Base-by-base conservation (phyloP, 352 stramenopile species). In the Phytophthora uliginosa region DNA sequence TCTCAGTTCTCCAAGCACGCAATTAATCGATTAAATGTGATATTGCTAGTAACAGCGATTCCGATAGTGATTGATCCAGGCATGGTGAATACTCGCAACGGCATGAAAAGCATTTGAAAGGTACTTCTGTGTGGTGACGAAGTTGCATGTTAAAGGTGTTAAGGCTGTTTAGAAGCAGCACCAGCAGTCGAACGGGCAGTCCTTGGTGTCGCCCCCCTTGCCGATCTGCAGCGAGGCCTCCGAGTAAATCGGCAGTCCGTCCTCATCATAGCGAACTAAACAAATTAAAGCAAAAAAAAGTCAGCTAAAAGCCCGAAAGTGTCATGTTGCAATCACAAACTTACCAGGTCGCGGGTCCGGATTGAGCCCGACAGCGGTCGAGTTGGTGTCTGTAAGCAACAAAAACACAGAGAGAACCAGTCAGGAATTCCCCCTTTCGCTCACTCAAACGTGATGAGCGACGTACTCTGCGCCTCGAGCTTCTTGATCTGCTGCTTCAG, bases 151-250 rank as follows among this genome's bases (percentile, higher is more conserved):
- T 62, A 59, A 50, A 4, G 20, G 7, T 1, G 51, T 65, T 62
- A 59, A 50, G 3, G 20, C 28, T 45, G n/a, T 22, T 31, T 74
- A 97, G 54, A 97, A 97, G 78, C 91, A 97, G 76, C 91, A 97
- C 88, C 91, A 96, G 78, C 91, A 97, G 68, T 97, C 91, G 60
- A 97, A 97, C 0, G 91, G 91, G 50, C 91, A 97, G 69, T 97
- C 90, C 7, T 82, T 85, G 13, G 91, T 95, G 72, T 91, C 82
- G 26, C 90, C 91, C 31, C 91, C 91, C 67, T 95, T 84, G 69
- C 84, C 84, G 42, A 97, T 96, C 59, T 93, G 82, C 67, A 97
- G 78, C 45, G 87, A 82, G 20, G 89, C 83, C 63, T 97, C 91
- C 8, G 84, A 85, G 79, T 97, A 97, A 81, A 97, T 96, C 26